These are phyloP conservation scores for Tolypocladium nubicola DNA, from an alignment of 2,329 filamentous ascomycete species.

Conservation along the genomic window DNA sequence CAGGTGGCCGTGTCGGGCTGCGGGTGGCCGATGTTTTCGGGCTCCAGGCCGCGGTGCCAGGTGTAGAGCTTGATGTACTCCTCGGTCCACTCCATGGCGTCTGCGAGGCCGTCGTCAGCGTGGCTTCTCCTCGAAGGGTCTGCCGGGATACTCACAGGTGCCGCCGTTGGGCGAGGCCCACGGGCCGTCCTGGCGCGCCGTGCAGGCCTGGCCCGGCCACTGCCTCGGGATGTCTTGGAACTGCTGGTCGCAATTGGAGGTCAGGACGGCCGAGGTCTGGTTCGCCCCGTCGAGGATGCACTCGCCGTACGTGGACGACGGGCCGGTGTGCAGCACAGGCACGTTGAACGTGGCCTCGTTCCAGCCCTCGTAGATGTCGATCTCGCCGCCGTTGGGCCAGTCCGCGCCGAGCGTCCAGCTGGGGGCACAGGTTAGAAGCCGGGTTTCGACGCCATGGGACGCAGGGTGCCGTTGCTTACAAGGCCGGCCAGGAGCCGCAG, in stretches of 20 bases:
- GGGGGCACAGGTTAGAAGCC: background rate
- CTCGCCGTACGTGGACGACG: background rate
- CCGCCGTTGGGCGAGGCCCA: background rate
- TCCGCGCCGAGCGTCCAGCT: conserved; percentile 38
- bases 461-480: conserved; percentile 27
- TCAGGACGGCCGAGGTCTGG: background rate
- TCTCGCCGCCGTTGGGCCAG: conserved; percentile 54
- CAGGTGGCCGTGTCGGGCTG: background rate
- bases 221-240: background rate
- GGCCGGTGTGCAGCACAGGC: background rate
- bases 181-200: background rate
- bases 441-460: background rate
- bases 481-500: conserved; percentile 64
- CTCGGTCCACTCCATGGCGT: background rate
- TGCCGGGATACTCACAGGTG: background rate
- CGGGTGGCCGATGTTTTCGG: background rate
- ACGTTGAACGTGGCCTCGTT: conserved; percentile 41
- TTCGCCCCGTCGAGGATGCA: background rate
- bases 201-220: background rate
- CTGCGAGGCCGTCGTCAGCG: background rate
- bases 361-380: conserved; percentile 59
- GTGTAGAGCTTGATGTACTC: background rate
- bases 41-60: background rate
- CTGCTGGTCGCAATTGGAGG: background rate
- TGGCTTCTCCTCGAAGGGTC: background rate